Percentiles rank a stretch among this genome's conserved stretches.
phyloP scores from a whole-genome alignment of 768 basidiomycete species.

The Tylopilus balloui region DNA sequence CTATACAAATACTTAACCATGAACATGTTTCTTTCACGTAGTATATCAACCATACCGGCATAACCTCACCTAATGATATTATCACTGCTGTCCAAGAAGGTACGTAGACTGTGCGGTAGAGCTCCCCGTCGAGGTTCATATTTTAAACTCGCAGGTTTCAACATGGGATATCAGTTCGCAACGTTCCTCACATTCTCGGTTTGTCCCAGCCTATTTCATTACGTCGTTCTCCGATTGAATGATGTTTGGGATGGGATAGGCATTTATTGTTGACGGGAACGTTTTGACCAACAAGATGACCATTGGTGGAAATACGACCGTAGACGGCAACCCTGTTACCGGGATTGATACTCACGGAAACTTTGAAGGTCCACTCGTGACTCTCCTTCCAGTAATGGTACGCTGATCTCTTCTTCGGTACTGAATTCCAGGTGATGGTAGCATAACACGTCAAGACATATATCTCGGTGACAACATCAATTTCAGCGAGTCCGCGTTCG shows the following conservation, averaged over 20 bases:
- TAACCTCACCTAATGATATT: slow-evolving; percentile 17
- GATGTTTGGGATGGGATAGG: slow-evolving; percentile 1
- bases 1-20: neutral
- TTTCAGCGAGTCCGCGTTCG: neutral
- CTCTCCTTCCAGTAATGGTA: neutral
- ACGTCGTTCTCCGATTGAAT: too few relatives aligned
- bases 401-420: neutral
- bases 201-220: neutral
- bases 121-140: neutral
- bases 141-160: slow-evolving; percentile 13
- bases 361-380: slow-evolving; percentile 15
- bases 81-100: slow-evolving; percentile 23
- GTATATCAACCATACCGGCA: slow-evolving; percentile 17
- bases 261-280: slow-evolving; percentile 24
- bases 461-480: neutral
- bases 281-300: slow-evolving; percentile 25
- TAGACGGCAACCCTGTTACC: neutral
- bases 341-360: slow-evolving; percentile 21
- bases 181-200: slow-evolving; percentile 18
- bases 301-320: slow-evolving; percentile 19
- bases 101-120: neutral
- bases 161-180: slow-evolving; percentile 16
- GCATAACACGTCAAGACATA: neutral
- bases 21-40: neutral
- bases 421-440: neutral